Percentiles rank a stretch among this genome's conserved stretches.
phyloP scores from a whole-genome alignment of 2,329 filamentous ascomycete species.

The Colletotrichum tropicicola region DNA sequence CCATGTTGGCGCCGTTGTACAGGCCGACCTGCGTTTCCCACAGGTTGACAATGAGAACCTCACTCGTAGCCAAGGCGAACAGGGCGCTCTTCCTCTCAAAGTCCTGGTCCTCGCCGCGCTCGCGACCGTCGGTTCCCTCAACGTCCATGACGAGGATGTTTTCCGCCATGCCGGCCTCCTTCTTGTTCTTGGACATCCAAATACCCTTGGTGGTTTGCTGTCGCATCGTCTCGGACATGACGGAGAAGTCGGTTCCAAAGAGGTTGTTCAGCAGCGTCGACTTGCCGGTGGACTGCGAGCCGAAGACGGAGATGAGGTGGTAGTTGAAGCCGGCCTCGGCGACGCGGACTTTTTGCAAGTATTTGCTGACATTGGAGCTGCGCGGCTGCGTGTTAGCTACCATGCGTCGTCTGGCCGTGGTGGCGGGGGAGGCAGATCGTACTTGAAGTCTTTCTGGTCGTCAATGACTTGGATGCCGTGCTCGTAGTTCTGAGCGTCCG shows the following conservation, averaged over 20 bases:
- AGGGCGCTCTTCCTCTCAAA: slow-evolving; percentile 98
- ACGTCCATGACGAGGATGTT: slow-evolving; percentile 99
- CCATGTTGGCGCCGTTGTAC: slow-evolving; percentile 99
- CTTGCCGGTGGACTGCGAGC: slow-evolving; percentile 98
- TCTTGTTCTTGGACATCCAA: slow-evolving; percentile 99
- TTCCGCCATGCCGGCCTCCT: slow-evolving; percentile 79
- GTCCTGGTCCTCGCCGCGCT: slow-evolving; percentile 97
- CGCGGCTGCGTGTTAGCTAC: slow-evolving; percentile 2
- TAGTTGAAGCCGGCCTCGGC: slow-evolving; percentile 97
- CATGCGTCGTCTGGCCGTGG: not conserved
- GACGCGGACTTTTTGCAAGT: slow-evolving; percentile 82
- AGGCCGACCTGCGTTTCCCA: slow-evolving; percentile 99
- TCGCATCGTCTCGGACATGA: slow-evolving; percentile 95
- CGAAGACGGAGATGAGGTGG: slow-evolving; percentile 98
- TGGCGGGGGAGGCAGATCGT: slow-evolving; percentile 45
- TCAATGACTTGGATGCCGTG: slow-evolving; percentile 98
- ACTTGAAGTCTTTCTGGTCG: slow-evolving; percentile 98
- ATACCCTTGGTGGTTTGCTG: slow-evolving; percentile 99
- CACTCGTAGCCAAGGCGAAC: slow-evolving; percentile 95
- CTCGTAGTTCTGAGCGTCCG: slow-evolving; percentile 75
- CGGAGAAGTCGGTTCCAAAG: slow-evolving; percentile 94
- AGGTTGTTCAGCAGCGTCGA: slow-evolving; percentile 96
- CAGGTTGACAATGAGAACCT: slow-evolving; percentile 98
- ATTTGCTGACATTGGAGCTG: slow-evolving; percentile 81
- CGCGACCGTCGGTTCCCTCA: slow-evolving; percentile 94